Percentiles rank a stretch among this genome's conserved stretches.
Evolutionary conservation across 306 rosid genomes (phyloP).

Genomic region (Cucumis cinereus): DNA sequence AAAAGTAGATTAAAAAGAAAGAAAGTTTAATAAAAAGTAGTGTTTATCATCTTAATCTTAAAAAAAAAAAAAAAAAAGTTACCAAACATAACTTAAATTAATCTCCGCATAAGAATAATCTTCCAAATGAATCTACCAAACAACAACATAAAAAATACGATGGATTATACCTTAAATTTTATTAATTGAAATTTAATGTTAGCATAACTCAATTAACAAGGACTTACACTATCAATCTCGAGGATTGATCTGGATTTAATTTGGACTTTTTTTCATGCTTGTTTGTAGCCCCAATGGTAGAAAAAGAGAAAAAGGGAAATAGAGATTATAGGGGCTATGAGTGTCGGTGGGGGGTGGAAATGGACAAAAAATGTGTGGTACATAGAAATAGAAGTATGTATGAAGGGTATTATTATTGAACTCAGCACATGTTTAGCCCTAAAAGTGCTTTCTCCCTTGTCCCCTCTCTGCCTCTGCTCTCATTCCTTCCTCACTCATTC

Average conservation of each 20-base stretch:
- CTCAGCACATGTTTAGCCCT: background rate
- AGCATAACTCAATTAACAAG: no score
- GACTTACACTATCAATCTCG: no score
- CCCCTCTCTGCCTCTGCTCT: background rate
- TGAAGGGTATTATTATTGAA: background rate
- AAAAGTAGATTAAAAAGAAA: no score
- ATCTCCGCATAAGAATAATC: no score
- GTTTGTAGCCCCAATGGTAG: background rate
- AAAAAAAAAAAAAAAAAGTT: no score
- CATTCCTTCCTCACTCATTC: background rate
- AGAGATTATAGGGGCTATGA: background rate
- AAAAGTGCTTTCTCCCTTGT: background rate
- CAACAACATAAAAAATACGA: background rate
- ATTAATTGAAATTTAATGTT: background rate
- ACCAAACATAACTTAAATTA: no score
- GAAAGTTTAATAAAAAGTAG: no score
- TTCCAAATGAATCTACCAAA: background rate
- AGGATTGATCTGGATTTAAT: no score
- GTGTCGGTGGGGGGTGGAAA: background rate
- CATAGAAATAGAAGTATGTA: no score
- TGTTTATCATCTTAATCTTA: no score
- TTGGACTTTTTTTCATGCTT: background rate
- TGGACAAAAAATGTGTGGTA: background rate
- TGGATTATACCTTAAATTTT: background rate
- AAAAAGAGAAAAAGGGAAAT: background rate